Evolutionary conservation across 306 rosid genomes (phyloP), one percentile per base, ranked within the genome.

Genomic region (Vigna unguiculata): DNA sequence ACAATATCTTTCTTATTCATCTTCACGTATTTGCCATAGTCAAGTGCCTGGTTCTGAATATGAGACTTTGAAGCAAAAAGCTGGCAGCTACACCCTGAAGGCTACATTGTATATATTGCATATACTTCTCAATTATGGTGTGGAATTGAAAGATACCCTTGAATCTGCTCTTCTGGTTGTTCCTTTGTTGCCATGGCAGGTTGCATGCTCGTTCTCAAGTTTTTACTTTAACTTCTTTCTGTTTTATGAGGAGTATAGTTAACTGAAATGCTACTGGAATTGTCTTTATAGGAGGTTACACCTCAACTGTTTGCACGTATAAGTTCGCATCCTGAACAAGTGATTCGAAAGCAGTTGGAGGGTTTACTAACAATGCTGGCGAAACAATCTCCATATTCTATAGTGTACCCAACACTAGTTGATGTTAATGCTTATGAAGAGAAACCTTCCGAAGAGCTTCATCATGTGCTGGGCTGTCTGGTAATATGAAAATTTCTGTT

Each of bases 171-270:
- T 93, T 82, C 82, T 66, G 12, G 75, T 71, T 22, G 93, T 91
- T 85, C 94, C 98, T 78, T 81, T 93, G 87, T 85, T 88, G 85
- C 97, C 98, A 59, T 93, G 97, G 98, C 97, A 93, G 98, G 98
- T 93, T 69, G 81, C 80, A 60, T 57, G 67, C 69, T 72, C n/a
- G 80, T 82, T 70, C 69, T 71, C 71, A 22, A 49, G 61, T 65
- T 71, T 74, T 54, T 69, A 52, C 53, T 63, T 75, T 24, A 38
- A 46, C 12, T 70, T 69, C 41, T 75, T 49, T 69, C 64, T 55
- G 72, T 80, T 75, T 77, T 15, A 63, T 49, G 11, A 17, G n/a
- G 22, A 48, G 64, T 49, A 81, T 24, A 15, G 58, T 46, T 83
- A 58, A 14, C 47, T 81, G 74, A 63, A 51, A 66, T 53, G 77